Conservation (phyloP, 352 stramenopile genomes). For the Globisporangium cylindrosporum region DNA sequence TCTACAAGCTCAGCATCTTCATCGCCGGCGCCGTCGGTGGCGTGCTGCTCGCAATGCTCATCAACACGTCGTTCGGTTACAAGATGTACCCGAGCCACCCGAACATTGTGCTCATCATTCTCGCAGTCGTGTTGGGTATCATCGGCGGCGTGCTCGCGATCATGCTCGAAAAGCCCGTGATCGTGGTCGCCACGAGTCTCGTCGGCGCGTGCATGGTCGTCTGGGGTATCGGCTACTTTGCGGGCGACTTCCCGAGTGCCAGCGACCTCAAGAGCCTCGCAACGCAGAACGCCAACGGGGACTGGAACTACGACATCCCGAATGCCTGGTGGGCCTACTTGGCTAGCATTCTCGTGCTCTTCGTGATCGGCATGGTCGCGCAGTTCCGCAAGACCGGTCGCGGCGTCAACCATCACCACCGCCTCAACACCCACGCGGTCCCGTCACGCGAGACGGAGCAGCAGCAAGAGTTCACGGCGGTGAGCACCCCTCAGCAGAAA, state of each 20-base stretch:
- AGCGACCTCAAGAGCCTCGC: conserved; percentile 49
- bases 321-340: conserved; percentile 62
- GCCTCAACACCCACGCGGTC: background rate
- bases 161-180: conserved; percentile 51
- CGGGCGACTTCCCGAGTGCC: conserved; percentile 47
- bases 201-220: conserved; percentile 45
- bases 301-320: conserved; percentile 55
- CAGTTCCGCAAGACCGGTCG: conserved; percentile 58
- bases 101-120: conserved; percentile 40
- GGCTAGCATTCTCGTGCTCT: conserved; percentile 47
- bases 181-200: conserved; percentile 52
- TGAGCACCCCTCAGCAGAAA: conserved; percentile 2
- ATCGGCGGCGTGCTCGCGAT: conserved; percentile 34
- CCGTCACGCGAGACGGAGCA: conserved; percentile 6
- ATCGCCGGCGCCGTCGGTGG: conserved; percentile 43
- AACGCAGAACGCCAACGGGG: conserved; percentile 28
- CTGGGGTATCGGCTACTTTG: conserved; percentile 69
- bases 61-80: conserved; percentile 56
- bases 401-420: conserved; percentile 15
- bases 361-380: conserved; percentile 45
- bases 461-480: conserved; percentile 7
- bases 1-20: conserved; percentile 60
- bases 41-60: conserved; percentile 45
- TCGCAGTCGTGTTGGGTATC: conserved; percentile 42
- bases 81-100: conserved; percentile 54